Conservation (phyloP, 2,329 filamentous ascomycete species). For the Fusarium pseudocircinatum region DNA sequence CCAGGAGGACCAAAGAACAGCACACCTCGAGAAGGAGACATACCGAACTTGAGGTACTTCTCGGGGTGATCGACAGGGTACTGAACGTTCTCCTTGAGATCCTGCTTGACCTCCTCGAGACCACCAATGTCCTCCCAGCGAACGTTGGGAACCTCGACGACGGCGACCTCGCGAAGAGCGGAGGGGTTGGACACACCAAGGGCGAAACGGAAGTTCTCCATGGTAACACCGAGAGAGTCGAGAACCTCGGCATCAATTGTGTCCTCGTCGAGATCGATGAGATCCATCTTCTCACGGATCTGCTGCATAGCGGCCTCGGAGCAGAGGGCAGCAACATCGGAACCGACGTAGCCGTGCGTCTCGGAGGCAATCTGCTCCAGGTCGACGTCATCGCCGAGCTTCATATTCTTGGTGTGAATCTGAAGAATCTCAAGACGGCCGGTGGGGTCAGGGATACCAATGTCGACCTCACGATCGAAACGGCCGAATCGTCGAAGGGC, state of each 20-base stretch:
- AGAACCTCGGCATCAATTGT: constrained; percentile 99
- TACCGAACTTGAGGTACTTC: constrained; percentile 99
- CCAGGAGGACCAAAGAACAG: constrained; percentile 98
- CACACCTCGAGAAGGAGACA: constrained; percentile 97
- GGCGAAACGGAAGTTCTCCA: constrained; percentile 99
- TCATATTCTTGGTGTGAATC: constrained; percentile 99
- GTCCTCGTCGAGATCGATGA: constrained; percentile 98
- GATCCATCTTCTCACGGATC: constrained; percentile 99
- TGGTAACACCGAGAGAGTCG: constrained; percentile 97
- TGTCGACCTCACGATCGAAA: constrained; percentile 99
- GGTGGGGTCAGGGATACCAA: constrained; percentile 96
- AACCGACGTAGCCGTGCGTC: constrained; percentile 99
- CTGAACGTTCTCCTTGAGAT: constrained; percentile 98
- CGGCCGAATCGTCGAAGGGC: constrained; percentile 97
- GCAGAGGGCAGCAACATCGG: constrained; percentile 96
- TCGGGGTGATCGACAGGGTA: constrained; percentile 99
- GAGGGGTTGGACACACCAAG: constrained; percentile 98
- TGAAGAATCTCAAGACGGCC: constrained; percentile 98
- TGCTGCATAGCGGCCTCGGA: constrained; percentile 99
- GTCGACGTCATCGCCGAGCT: constrained; percentile 95
- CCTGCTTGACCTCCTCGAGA: constrained; percentile 97
- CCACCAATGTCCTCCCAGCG: constrained; percentile 99
- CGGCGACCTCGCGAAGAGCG: constrained; percentile 96
- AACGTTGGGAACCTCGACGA: constrained; percentile 98
- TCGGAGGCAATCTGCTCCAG: constrained; percentile 96